Evolutionary conservation across 805 yeast species (phyloP).

Genomic region (Candida morakotiae): DNA sequence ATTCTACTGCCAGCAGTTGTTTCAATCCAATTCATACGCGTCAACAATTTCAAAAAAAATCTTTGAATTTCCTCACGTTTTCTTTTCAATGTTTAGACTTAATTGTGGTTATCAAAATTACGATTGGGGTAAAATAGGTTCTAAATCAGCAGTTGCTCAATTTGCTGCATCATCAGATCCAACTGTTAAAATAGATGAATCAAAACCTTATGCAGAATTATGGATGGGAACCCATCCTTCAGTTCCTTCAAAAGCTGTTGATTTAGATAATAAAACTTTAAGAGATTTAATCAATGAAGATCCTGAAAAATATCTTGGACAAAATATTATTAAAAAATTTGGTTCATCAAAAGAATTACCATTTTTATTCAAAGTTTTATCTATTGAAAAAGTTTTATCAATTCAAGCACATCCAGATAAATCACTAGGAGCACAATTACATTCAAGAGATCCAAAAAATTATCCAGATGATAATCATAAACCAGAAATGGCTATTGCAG

Average conservation of each 20-base stretch:
- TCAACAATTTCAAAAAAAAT: conserved; percentile 1
- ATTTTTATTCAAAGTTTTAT: conserved; percentile 87
- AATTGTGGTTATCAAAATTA: conserved; percentile 69
- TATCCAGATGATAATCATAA: conserved; percentile 98
- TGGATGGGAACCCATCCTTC: conserved; percentile 99
- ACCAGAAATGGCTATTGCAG: conserved; percentile 99
- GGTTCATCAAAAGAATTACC: conserved; percentile 74
- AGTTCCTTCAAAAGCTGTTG: conserved; percentile 68
- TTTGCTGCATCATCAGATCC: conserved; percentile 74
- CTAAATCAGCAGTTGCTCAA: conserved; percentile 81
- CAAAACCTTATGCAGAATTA: conserved; percentile 90
- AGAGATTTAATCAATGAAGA: conserved; percentile 60
- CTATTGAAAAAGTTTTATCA: conserved; percentile 87
- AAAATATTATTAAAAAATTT: conserved; percentile 56
- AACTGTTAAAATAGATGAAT: conserved; percentile 55
- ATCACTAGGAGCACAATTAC: conserved; percentile 69
- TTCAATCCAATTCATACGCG: conserved; percentile 35
- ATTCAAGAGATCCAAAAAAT: conserved; percentile 79
- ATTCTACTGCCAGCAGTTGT: conserved; percentile 51
- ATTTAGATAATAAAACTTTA: conserved; percentile 50
- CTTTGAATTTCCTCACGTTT: not conserved
- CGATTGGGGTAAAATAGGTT: conserved; percentile 88
- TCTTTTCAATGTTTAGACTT: conserved; percentile 28
- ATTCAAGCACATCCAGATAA: conserved; percentile 99
- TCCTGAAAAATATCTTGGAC: conserved; percentile 60